Evolutionary conservation across 1,139 yeast genomes (phyloP), one percentile per base, ranked within the genome.

Genomic region (Cylindricascospora bacillispora): DNA sequence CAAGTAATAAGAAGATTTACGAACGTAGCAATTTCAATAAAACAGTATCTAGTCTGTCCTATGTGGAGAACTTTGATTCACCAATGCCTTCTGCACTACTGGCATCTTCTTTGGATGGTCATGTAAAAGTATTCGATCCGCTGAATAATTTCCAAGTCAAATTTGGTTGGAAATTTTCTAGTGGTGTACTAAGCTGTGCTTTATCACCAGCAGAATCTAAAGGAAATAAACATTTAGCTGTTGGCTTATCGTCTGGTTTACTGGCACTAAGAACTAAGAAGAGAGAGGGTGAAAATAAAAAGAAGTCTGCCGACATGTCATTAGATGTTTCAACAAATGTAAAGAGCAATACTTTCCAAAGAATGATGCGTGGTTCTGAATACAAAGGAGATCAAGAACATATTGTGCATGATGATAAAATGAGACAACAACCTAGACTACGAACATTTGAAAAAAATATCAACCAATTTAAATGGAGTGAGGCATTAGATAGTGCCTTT

Each of bases 91-190:
- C 75, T 29, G 93, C 94, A 7, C 62, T 89, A 31, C 58, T 89
- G 29, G 95, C 93, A 6, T 95, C 97, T 14, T 86, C 95, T 0
- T 64, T 89, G 36, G 98, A 89, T 56, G 98, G 98, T 12, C 98
- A 89, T 55, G 95, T 89, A 35, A 89, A 89, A 57, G 85, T 86
- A 27, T 82, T 89, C 54, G 97, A 86, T 56, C 72, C 82, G 21
- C 60, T 72, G 22, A 65, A 77, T 15, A 62, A 78, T 28, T 89
- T 93, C 86, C 80, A 79, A 37, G 95, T 86, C 39, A 81, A 79
- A 52, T 89, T 85, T 54, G 97, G 97, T 25, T 89, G 97, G 97
- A 89, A 86, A 56, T 86, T 80, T 49, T 94, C 95, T 24, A 85
- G 92, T 11, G 93, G 93, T 25, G 95, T 89, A 0, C 63, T 89